Evolutionary conservation across 495 filamentous ascomycete species (phyloP), one percentile per base, ranked within the genome.

Genomic region (Trichoderma virens): DNA sequence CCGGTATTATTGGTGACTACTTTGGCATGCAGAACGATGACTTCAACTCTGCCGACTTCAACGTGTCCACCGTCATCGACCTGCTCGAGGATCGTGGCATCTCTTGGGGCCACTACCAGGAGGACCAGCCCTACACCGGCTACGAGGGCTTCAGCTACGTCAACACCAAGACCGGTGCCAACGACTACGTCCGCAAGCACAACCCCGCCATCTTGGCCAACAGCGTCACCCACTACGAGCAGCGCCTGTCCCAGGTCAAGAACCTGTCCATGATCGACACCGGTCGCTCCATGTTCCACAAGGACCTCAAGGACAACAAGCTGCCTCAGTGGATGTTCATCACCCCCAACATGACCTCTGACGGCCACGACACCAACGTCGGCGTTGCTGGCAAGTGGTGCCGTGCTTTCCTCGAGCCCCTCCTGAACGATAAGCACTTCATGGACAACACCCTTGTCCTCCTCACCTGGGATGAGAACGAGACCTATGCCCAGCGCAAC

Each of bases 111-210:
- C 77, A 85, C 66, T 91, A 92, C 72, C 81, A 88, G 70, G 87
- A 92, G 70, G 79, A 85, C 64, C 69, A 85, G 73, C 89, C 89
- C 20, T 88, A 88, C 68, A 75, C 85, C 18, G 88, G 88, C 13
- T 91, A 84, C 73, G 76, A 84, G 67, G 87, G 84, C 32, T 20
- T 66, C 20, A 78, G 73, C 62, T 84, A 81, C 62, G 74, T 75
- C 27, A 85, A 88, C 71, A 80, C 81, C 65, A 61, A 74, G 65
- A 73, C 70, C 3, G 76, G 78, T 30, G 74, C 76, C 30, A 85
- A 88, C 65, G 80, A 84, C 70, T 92, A 92, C 68, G 87, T 90
- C n/a, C 83, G 89, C 54, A 92, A 91, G 77, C 89, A 91, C 77
- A 88, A 89, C 73, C 88, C 87, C 0, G 71, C 85, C 16, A 72